Conservation (phyloP, 805 yeast species). For the Cyberlindnera euphorbiae region DNA sequence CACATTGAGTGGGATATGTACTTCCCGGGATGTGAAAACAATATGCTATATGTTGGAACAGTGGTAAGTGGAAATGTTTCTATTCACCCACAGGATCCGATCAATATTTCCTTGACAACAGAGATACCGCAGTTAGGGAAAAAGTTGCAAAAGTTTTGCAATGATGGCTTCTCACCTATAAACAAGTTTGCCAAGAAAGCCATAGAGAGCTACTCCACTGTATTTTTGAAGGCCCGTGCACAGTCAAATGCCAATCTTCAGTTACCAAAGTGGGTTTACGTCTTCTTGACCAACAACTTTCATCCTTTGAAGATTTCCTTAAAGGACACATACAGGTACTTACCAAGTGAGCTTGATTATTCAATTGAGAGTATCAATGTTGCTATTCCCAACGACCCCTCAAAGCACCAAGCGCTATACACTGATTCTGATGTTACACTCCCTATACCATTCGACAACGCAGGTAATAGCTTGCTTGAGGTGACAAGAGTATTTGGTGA, state of each 20-base stretch:
- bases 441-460: slow-evolving; percentile 11
- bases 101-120: background rate
- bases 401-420: slow-evolving; percentile 6
- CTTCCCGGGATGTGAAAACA: slow-evolving; percentile 15
- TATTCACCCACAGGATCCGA: background rate
- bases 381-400: slow-evolving; percentile 8
- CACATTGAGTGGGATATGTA: slow-evolving; percentile 20
- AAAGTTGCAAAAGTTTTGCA: slow-evolving; percentile 9
- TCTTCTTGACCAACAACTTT: slow-evolving; percentile 10
- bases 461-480: slow-evolving; percentile 8
- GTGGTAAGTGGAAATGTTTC: slow-evolving; percentile 2
- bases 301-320: slow-evolving; percentile 9
- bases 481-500: slow-evolving; percentile 15
- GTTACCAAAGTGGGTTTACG: slow-evolving; percentile 17
- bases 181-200: slow-evolving; percentile 11
- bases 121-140: slow-evolving; percentile 8
- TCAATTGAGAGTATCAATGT: slow-evolving; percentile 2
- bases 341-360: slow-evolving; percentile 1
- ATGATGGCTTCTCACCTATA: slow-evolving; percentile 21
- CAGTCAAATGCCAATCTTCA: slow-evolving; percentile 10
- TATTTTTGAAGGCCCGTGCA: slow-evolving; percentile 10
- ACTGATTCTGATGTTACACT: slow-evolving; percentile 2
- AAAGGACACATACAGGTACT: background rate
- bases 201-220: slow-evolving; percentile 3
- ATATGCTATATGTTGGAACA: slow-evolving; percentile 10